phyloP scores from a whole-genome alignment of 495 filamentous ascomycete genomes.

The Thozetella sp. region DNA sequence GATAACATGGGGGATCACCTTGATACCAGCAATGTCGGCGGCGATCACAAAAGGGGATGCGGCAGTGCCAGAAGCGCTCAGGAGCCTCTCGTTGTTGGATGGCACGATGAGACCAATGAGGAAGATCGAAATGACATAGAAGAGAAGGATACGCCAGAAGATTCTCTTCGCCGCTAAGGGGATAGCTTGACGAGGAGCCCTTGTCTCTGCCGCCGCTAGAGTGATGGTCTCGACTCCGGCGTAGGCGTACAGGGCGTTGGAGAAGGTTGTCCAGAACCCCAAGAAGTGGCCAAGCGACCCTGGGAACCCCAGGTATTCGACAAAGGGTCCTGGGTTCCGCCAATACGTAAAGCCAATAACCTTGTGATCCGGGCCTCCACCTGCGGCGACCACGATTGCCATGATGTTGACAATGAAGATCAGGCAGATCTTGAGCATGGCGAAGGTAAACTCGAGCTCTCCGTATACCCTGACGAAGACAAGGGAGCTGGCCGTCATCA shows the following conservation, averaged over 20 bases:
- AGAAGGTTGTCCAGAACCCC: constrained; percentile 3
- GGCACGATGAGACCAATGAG: constrained; percentile 27
- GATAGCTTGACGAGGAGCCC: constrained; percentile 54
- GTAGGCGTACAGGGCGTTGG: constrained; percentile 15
- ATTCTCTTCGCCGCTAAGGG: constrained; percentile 52
- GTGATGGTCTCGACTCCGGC: constrained; percentile 18
- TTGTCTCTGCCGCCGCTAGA: constrained; percentile 64
- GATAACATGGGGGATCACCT: constrained; percentile 65
- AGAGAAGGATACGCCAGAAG: constrained; percentile 53
- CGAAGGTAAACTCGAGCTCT: constrained; percentile 58
- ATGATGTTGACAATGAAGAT: constrained; percentile 55
- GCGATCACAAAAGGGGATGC: constrained; percentile 64
- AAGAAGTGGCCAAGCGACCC: neutral
- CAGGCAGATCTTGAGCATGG: constrained; percentile 56
- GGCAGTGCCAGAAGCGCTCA: constrained; percentile 24
- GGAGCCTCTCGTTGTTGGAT: neutral
- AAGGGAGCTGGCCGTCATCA: neutral
- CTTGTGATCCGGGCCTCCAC: constrained; percentile 56
- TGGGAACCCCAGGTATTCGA: constrained; percentile 44
- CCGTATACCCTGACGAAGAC: constrained; percentile 34
- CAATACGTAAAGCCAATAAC: constrained; percentile 48
- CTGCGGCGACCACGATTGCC: constrained; percentile 54
- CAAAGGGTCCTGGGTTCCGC: constrained; percentile 54
- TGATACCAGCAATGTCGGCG: constrained; percentile 60
- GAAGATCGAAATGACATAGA: constrained; percentile 63